phyloP scores from a whole-genome alignment of 805 yeast genomes.

The Kazachstania kunashirensis region DNA sequence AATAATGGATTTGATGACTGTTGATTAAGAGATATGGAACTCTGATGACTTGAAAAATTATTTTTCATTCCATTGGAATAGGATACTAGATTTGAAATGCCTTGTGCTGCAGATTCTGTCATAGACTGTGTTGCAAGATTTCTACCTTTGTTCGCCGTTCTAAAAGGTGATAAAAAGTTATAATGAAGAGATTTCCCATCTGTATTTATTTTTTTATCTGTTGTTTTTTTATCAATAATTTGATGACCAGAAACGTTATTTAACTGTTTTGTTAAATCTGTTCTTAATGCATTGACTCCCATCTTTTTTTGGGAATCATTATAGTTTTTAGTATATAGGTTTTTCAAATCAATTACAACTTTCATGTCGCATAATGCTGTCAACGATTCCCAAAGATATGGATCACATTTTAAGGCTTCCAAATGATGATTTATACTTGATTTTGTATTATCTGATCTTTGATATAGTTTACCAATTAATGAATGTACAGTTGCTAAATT shows the following conservation, averaged over 20 bases:
- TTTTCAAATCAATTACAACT: slow-evolving; percentile 42
- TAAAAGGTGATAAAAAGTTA: neutral
- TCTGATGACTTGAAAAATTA: neutral
- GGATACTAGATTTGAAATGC: neutral
- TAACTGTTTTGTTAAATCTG: neutral
- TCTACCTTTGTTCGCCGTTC: no score
- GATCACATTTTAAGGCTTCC: slow-evolving; percentile 62
- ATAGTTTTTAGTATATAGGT: slow-evolving; percentile 5
- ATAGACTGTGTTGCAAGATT: no score
- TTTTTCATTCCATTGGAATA: neutral
- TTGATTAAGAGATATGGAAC: neutral
- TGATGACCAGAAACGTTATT: no score
- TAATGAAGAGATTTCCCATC: neutral
- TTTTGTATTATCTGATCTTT: slow-evolving; percentile 46
- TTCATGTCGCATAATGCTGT: slow-evolving; percentile 66
- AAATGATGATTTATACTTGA: slow-evolving; percentile 61
- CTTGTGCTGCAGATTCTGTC: neutral
- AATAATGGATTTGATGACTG: neutral
- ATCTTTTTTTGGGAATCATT: neutral
- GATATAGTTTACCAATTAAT: slow-evolving; percentile 60
- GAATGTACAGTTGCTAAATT: slow-evolving; percentile 61
- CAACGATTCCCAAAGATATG: slow-evolving; percentile 79
- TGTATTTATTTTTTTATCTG: neutral
- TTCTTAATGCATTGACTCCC: neutral
- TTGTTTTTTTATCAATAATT: no score